Evolutionary conservation across 2,329 filamentous ascomycete species (phyloP).

Genomic region (Geosmithia flava): DNA sequence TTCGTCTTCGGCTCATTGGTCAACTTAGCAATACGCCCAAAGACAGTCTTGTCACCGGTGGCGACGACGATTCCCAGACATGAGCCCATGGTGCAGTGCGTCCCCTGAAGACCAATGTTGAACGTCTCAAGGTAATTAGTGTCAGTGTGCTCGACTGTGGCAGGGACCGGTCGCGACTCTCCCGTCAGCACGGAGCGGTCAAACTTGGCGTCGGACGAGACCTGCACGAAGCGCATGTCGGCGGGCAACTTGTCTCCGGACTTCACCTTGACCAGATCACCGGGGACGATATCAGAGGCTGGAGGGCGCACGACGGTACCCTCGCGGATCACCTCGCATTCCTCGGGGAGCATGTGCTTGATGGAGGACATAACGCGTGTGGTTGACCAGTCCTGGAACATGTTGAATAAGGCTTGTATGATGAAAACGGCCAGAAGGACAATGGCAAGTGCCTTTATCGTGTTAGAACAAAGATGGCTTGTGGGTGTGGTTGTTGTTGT

Average conservation of each 20-base stretch:
- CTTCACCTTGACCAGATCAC: conserved; percentile 56
- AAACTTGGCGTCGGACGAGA: conserved; percentile 57
- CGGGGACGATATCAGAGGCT: conserved; percentile 54
- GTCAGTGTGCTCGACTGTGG: conserved; percentile 53
- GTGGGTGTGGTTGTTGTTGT: no score
- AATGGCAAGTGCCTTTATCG: conserved; percentile 57
- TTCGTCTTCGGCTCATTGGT: conserved; percentile 57
- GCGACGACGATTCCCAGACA: conserved; percentile 57
- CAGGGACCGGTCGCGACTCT: conserved; percentile 53
- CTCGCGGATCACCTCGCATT: conserved; percentile 53
- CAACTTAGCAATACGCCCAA: conserved; percentile 62
- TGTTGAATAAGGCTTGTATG: conserved; percentile 57
- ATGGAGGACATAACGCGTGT: conserved; percentile 70
- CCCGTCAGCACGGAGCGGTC: conserved; percentile 62
- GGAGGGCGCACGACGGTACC: conserved; percentile 27
- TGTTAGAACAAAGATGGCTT: no score
- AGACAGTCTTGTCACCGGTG: conserved; percentile 62
- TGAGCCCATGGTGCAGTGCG: conserved; percentile 60
- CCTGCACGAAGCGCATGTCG: conserved; percentile 57
- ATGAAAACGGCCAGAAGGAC: conserved; percentile 59
- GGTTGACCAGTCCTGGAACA: conserved; percentile 65
- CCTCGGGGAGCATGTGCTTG: conserved; percentile 66
- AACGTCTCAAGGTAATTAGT: conserved; percentile 66
- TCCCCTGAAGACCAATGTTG: conserved; percentile 68
- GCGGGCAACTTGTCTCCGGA: conserved; percentile 64